Base-by-base conservation (phyloP, 2,329 filamentous ascomycete genomes). In the Ceratocystis smalleyi region DNA sequence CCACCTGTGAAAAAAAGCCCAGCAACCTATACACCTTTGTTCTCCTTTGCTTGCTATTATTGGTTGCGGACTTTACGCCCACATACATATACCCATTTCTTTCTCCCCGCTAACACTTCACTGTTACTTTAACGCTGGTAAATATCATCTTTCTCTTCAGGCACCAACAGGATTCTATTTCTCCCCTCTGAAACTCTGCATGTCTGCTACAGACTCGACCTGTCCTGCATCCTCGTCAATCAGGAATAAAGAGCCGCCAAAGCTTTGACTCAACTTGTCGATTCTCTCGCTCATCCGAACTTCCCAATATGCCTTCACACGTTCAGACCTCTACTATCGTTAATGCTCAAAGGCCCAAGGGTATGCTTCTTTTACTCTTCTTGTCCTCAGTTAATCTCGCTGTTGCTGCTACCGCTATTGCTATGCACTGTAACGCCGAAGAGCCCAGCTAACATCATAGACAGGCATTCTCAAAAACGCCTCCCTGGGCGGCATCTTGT, bases 391-490 rank as follows among this genome's bases (percentile, higher is more conserved):
- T 19, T 32, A 40, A 54, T 32, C 30, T n/a, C 27, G 51, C 45
- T 43, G 10, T 40, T 40, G 35, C 3, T 40, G 10, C 35, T 40
- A 40, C 35, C 8, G 12, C 12, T 40, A 40, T 15, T 40, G 35
- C 35, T 12, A 15, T 40, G 35, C 35, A 15, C 35, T 57, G 54
- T 8, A 30, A 57, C 6, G 15, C 30, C 1, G 24, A 8, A 32
- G 54, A 55, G 17, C 27, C 22, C 15, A 35, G 32, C 54, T 57
- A 57, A 57, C 27, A 57, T 35, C 27, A 8, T 8, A 15, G 30
- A 1, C 55, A 96, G 92, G 92, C 69, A 97, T 97, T 70, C 83
- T 97, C 70, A 97, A 97, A 77, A 96, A 96, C 78, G 86, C 88
- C 60, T 89, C 81, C 67, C 85, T 82, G 70, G 32, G 40, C 17